Base-by-base conservation (phyloP, 192 early-diverging fungal species). In the Coemansia reversa region DNA sequence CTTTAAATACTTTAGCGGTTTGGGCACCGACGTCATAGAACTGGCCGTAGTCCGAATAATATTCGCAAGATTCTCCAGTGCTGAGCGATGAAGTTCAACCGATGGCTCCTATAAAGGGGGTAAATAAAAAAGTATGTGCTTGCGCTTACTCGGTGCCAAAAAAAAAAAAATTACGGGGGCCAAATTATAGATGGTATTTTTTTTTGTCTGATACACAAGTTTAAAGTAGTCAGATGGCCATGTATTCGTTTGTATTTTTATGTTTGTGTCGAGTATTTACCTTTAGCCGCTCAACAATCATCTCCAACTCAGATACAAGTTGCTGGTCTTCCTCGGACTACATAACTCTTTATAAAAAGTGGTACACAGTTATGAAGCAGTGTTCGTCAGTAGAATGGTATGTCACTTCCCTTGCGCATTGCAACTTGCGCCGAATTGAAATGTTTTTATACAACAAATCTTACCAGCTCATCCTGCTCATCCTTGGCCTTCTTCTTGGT, bases 11-110 rank as follows among this genome's bases (percentile, higher is more conserved):
- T 99, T 99, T 69, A 99, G 86, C 24, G 95, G 96, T 75, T 99
- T 99, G 53, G 97, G 95, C 5, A 98, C 97, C n/a, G 94, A 94
- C 7, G 97, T 97, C 97, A 99, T 99, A 48, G 97, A 99, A 59
- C 90, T 92, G 4, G 95, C 94, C 7, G 94, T 91, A 8, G 95
- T 95, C 55, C 94, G 91, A 75, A 99, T 97, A 22, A 91, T 63
- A 11, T 90, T 93, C 61, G 90, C 88, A 23, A 99, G 85, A 55
- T 87, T 86, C 61, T 97, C 94, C 29, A 99, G 86, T 8, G 95
- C 87, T 20, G 93, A 86, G 59, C 86, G 86, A 75, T 97, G 88
- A 32, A 98, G 89, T 42, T 85, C 76, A 32, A 67, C 76, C 32
- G 94, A 87, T 6, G 83, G 60, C 73, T 96, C 77, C 77, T 80